Conservation (phyloP, 2,329 filamentous ascomycete species). For the Colletotrichum melonis region DNA sequence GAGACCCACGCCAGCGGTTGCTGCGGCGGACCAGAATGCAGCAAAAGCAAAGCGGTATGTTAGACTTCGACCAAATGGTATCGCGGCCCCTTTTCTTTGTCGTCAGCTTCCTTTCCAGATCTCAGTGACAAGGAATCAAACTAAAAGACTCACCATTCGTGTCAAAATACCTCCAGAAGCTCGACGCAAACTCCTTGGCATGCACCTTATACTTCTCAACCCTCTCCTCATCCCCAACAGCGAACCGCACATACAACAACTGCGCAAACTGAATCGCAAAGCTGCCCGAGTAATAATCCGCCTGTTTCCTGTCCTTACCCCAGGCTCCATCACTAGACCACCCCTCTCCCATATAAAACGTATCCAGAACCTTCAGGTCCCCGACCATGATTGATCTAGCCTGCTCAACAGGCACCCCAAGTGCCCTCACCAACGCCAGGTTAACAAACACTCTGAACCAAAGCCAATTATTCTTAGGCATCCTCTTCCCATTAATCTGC, state of each 20-base stretch:
- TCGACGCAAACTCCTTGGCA: conserved; percentile 48
- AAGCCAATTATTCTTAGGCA: conserved; percentile 56
- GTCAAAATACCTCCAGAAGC: conserved; percentile 57
- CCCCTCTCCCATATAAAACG: conserved; percentile 51
- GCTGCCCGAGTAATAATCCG: conserved; percentile 59
- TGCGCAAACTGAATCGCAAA: conserved; percentile 59
- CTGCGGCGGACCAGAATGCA: conserved; percentile 55
- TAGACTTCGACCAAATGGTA: conserved; percentile 57
- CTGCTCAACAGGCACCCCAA: conserved; percentile 45
- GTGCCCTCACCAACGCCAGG: conserved; percentile 50
- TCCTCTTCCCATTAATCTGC: conserved; percentile 51
- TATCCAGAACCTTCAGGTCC: conserved; percentile 52
- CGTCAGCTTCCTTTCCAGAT: not conserved
- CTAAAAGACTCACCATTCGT: conserved; percentile 43
- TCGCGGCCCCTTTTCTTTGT: conserved; percentile 50
- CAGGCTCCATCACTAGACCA: conserved; percentile 56
- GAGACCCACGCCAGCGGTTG: conserved; percentile 49
- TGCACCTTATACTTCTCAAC: conserved; percentile 46
- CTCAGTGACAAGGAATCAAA: too few relatives aligned
- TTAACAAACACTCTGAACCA: conserved; percentile 59
- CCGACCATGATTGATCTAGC: conserved; percentile 45
- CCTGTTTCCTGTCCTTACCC: conserved; percentile 48
- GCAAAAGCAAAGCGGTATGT: conserved; percentile 58
- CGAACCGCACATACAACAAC: conserved; percentile 52
- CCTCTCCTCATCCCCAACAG: conserved; percentile 47